Conservation (phyloP, 805 yeast genomes). For the Yamadazyma olivae region DNA sequence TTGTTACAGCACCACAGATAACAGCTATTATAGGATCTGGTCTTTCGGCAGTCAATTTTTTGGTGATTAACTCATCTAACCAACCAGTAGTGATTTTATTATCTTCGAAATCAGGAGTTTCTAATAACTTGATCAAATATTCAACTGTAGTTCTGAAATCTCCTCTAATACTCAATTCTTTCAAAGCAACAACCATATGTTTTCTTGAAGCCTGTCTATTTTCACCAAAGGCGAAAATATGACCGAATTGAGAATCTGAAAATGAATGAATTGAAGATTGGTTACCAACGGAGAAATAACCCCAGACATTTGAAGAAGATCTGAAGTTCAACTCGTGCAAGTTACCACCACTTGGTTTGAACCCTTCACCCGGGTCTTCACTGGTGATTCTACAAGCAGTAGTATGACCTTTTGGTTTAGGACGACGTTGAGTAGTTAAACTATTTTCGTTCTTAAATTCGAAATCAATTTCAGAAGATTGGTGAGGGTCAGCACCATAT, state of each 20-base stretch:
- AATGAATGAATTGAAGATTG: slow-evolving; percentile 97
- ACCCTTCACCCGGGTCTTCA: slow-evolving; percentile 99
- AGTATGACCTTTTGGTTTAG: slow-evolving; percentile 96
- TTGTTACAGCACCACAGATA: slow-evolving; percentile 96
- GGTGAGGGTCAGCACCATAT: slow-evolving; percentile 95
- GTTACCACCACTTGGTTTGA: slow-evolving; percentile 97
- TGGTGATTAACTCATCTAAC: slow-evolving; percentile 94
- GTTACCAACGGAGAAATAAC: slow-evolving; percentile 95
- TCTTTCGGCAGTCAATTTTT: slow-evolving; percentile 93
- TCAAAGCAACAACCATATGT: slow-evolving; percentile 98
- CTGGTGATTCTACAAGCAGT: slow-evolving; percentile 99
- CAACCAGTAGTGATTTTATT: slow-evolving; percentile 98
- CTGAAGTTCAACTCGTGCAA: slow-evolving; percentile 95
- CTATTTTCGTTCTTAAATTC: slow-evolving; percentile 75
- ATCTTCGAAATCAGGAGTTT: slow-evolving; percentile 94
- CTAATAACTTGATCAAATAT: slow-evolving; percentile 89
- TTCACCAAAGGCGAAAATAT: slow-evolving; percentile 98
- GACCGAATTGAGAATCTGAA: slow-evolving; percentile 98
- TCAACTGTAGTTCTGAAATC: slow-evolving; percentile 98
- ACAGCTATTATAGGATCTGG: slow-evolving; percentile 91
- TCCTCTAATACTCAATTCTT: slow-evolving; percentile 95
- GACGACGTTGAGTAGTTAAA: slow-evolving; percentile 79
- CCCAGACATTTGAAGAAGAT: slow-evolving; percentile 98
- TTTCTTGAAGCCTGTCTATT: slow-evolving; percentile 97
- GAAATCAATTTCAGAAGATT: slow-evolving; percentile 86